Base-by-base conservation (phyloP, 2,329 filamentous ascomycete genomes). In the Teratosphaeria pseudoeucalypti region DNA sequence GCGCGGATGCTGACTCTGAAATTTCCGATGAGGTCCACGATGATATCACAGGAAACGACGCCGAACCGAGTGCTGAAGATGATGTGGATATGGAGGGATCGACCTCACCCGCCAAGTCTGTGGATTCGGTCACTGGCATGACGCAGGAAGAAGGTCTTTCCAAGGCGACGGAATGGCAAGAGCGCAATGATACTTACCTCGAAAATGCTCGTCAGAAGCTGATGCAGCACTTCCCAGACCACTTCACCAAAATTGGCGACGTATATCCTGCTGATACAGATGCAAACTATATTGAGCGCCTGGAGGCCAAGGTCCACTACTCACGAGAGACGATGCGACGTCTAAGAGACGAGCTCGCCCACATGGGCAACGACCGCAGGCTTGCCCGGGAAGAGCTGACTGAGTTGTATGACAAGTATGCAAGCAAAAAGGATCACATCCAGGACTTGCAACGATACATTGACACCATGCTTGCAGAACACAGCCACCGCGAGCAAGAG, bases 71-170 rank as follows among this genome's bases (percentile, higher is more conserved):
- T 19, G 19, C 55, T 27, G 53, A 55, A 7, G 23, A n/a, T 12
- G 34, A 23, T 14, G 52, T n/a, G 3, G 26, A 47, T 14, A 19
- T 14, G n/a, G 23, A 54, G 29, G 52, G 43, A 7, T 14, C 34
- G 19, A 49, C 6, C 16, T 55, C 53, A 32, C 57, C 57, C 23
- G 32, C 52, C 32, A 14, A 54, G 6, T 61, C 60, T 47, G 32
- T 61, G 3, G 60, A 61, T 14, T 61, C 60, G 6, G 43, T 49
- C 6, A 61, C 60, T 16, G 57, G 57, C n/a, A 56, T 61, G 60
- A 58, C 53, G 14, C 57, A 58, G 29, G n/a, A n/a, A 23, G 54
- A 61, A 55, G 60, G 60, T 19, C 27, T 58, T 26, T 19, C 27
- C 6, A n/a, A 27, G 9, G 34, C 32, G 3, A 23, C 16, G 12